Evolutionary conservation across 306 rosid species (phyloP).

Genomic region (Fagus crenata): DNA sequence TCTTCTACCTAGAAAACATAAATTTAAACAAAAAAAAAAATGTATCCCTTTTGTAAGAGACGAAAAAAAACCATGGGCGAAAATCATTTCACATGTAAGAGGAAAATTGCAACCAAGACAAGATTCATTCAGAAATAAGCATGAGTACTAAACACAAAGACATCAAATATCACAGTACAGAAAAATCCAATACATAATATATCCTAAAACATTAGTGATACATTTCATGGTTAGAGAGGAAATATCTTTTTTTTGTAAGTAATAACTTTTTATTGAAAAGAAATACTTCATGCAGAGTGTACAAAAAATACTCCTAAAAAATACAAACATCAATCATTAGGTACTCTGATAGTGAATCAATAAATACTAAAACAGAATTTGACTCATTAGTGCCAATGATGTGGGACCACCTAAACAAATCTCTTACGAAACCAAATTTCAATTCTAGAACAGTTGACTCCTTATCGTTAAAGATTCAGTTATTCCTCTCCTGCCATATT

Average conservation of each 20-base stretch:
- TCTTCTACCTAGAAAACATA: conserved; percentile 72
- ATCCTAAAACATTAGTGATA: too few species aligned
- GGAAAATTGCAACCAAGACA: neutral
- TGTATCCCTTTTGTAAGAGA: conserved; percentile 11
- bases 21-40: neutral
- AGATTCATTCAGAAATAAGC: conserved; percentile 5
- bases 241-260: neutral
- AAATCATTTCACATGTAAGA: neutral
- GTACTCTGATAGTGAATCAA: too few species aligned
- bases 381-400: too few species aligned
- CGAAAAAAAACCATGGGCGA: neutral
- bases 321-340: too few species aligned
- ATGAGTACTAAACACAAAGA: neutral
- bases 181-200: neutral
- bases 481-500: too few species aligned
- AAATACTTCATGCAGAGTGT: too few species aligned
- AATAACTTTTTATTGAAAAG: neutral
- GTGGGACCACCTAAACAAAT: too few species aligned
- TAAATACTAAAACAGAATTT: too few species aligned
- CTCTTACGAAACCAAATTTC: too few species aligned
- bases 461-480: too few species aligned
- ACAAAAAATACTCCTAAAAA: too few species aligned
- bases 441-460: too few species aligned
- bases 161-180: neutral
- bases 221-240: neutral